These are phyloP conservation scores for Zygoascus flipseniorum DNA, from an alignment of 805 yeast genomes.

Conservation along the genomic window DNA sequence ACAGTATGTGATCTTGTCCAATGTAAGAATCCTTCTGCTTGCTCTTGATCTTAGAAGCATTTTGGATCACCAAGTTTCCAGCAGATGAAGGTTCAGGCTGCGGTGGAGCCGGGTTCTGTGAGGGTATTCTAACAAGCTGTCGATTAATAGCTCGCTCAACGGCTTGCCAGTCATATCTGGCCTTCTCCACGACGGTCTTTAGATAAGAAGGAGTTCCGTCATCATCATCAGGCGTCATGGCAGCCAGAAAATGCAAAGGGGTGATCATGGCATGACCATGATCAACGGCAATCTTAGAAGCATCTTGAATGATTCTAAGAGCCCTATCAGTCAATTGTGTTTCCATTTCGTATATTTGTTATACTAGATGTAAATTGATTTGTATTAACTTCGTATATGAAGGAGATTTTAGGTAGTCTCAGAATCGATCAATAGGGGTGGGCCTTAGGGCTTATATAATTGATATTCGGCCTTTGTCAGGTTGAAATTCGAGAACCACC, in stretches of 20 bases:
- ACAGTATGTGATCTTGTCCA: slow-evolving; percentile 88
- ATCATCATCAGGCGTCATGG: slow-evolving; percentile 67
- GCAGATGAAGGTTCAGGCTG: slow-evolving; percentile 69
- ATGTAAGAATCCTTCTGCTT: slow-evolving; percentile 86
- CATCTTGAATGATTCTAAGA: slow-evolving; percentile 65
- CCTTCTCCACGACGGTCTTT: slow-evolving; percentile 75
- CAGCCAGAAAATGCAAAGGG: slow-evolving; percentile 89
- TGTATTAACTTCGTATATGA: background rate
- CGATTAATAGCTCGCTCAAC: slow-evolving; percentile 76
- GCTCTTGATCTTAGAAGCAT: slow-evolving; percentile 68
- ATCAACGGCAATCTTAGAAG: slow-evolving; percentile 75
- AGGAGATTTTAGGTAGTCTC: background rate
- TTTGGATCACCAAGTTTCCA: slow-evolving; percentile 64
- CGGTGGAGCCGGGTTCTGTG: slow-evolving; percentile 83
- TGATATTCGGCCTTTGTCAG: background rate
- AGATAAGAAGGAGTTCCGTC: slow-evolving; percentile 52
- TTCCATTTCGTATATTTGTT: slow-evolving; percentile 8
- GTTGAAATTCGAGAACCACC: background rate
- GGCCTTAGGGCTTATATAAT: background rate
- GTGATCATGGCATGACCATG: slow-evolving; percentile 73
- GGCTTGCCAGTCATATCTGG: slow-evolving; percentile 76
- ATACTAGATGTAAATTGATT: background rate
- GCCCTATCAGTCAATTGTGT: slow-evolving; percentile 89
- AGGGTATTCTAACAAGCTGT: slow-evolving; percentile 74
- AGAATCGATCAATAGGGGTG: background rate